phyloP scores from a whole-genome alignment of 495 filamentous ascomycete genomes.

The Clohesyomyces aquaticus region DNA sequence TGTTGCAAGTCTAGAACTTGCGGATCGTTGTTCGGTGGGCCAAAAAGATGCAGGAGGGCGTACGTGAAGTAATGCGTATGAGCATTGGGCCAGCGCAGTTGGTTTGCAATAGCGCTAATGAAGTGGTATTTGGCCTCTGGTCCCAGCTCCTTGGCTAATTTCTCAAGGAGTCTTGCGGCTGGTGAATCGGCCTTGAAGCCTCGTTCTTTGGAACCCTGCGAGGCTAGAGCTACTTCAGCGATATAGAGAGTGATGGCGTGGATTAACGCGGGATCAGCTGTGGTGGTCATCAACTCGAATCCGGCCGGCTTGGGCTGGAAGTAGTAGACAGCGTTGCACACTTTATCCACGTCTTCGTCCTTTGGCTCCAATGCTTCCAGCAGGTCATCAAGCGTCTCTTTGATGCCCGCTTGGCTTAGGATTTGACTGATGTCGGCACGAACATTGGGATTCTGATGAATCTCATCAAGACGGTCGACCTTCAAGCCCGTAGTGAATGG shows the following conservation, averaged over 20 bases:
- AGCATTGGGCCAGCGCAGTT: slow-evolving; percentile 86
- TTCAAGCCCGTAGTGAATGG: slow-evolving; percentile 79
- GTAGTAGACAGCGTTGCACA: slow-evolving; percentile 68
- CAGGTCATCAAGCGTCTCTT: slow-evolving; percentile 67
- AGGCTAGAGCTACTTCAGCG: slow-evolving; percentile 67
- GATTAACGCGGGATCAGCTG: slow-evolving; percentile 71
- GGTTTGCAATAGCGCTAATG: slow-evolving; percentile 81
- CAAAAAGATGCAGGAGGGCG: slow-evolving; percentile 84
- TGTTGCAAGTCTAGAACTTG: slow-evolving; percentile 83
- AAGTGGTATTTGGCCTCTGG: slow-evolving; percentile 86
- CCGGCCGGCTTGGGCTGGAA: slow-evolving; percentile 58
- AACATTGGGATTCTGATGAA: slow-evolving; percentile 66
- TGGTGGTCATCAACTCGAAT: slow-evolving; percentile 62
- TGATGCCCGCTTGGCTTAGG: slow-evolving; percentile 65
- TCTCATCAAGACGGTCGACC: slow-evolving; percentile 77
- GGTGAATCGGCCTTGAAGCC: slow-evolving; percentile 70
- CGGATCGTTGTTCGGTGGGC: slow-evolving; percentile 71
- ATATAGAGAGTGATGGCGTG: slow-evolving; percentile 84
- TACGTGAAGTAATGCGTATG: slow-evolving; percentile 94
- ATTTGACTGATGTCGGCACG: slow-evolving; percentile 63
- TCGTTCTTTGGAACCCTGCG: slow-evolving; percentile 61
- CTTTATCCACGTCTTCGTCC: slow-evolving; percentile 69
- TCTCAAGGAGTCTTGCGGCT: slow-evolving; percentile 75
- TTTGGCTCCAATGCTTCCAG: slow-evolving; percentile 59
- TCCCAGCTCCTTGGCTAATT: slow-evolving; percentile 69